A percentile compares a stretch with the other conserved stretches of the same genome.
These are phyloP conservation scores for Cyanidiococcus yangmingshanensis DNA, from an alignment of 23 red algal species.

Conservation along the genomic window DNA sequence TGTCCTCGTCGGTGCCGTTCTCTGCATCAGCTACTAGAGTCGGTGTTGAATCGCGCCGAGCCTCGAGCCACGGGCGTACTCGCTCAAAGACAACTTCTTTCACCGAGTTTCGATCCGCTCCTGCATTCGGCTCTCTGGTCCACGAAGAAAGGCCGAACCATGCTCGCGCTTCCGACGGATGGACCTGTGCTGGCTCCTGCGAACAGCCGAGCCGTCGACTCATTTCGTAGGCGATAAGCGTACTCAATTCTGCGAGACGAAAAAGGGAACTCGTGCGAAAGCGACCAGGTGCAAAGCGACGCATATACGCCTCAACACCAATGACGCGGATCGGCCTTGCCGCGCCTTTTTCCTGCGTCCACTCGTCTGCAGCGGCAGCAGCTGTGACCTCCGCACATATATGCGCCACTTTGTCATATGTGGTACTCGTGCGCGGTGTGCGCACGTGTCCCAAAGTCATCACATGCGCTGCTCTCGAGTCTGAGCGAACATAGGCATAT, in stretches of 20 bases:
- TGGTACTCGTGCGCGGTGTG: not conserved
- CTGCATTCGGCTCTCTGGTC: not conserved
- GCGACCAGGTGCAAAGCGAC: not conserved
- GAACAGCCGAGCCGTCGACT: slow-evolving; percentile 2
- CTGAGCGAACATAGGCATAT: not conserved
- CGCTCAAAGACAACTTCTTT: not conserved
- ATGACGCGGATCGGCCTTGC: not conserved
- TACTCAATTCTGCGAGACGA: slow-evolving; percentile 4
- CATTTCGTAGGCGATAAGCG: slow-evolving; percentile 9
- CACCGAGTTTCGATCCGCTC: not conserved
- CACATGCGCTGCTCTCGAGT: not conserved
- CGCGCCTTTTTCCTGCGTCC: not conserved
- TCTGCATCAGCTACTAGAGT: not conserved
- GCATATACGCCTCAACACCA: slow-evolving; percentile 13
- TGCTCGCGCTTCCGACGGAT: not conserved
- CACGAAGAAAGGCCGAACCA: not conserved
- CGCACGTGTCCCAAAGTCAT: not conserved
- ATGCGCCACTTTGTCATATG: not conserved
- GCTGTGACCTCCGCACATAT: not conserved
- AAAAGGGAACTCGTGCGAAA: slow-evolving; percentile 2
- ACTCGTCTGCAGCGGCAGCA: not conserved
- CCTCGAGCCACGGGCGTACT: not conserved
- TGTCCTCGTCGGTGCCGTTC: not conserved
- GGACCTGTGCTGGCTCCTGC: not conserved
- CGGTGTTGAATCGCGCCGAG: not conserved